A percentile compares a stretch with the other conserved stretches of the same genome.
These are phyloP conservation scores for Stygiomarasmius scandens DNA, from an alignment of 1,284 basidiomycete genomes.

Conservation along the genomic window DNA sequence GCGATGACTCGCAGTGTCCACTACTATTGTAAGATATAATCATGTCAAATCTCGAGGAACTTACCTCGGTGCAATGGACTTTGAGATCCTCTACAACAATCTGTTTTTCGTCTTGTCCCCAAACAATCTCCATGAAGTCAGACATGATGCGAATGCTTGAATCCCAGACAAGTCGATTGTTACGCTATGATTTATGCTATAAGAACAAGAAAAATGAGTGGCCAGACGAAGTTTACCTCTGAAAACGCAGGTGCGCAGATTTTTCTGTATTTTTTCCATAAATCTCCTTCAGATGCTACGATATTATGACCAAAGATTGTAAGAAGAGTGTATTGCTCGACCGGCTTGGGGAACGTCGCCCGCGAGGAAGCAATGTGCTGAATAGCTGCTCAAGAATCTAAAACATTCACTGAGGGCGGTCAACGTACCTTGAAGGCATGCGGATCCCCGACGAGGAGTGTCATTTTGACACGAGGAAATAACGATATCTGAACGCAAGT, in stretches of 20 bases:
- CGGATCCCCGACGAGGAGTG: background rate
- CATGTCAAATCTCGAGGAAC: background rate
- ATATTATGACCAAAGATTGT: slow-evolving; percentile 3
- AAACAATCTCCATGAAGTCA: background rate
- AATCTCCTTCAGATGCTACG: slow-evolving; percentile 2
- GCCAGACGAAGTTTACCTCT: background rate
- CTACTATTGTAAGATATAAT: background rate
- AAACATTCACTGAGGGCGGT: too few relatives aligned
- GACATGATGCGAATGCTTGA: background rate
- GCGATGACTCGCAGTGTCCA: background rate
- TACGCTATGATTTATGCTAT: background rate
- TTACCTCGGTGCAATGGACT: background rate
- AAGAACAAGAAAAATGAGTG: background rate
- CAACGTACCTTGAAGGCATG: background rate
- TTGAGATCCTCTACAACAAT: background rate
- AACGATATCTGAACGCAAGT: background rate
- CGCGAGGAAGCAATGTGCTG: slow-evolving; percentile 6
- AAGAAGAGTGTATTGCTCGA: background rate
- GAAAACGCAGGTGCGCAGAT: slow-evolving; percentile 4
- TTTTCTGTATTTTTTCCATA: slow-evolving; percentile 9
- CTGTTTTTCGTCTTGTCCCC: background rate
- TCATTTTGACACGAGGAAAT: background rate
- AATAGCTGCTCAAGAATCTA: background rate
- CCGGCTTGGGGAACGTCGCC: slow-evolving; percentile 4
- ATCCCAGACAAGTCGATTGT: background rate